A percentile compares a stretch with the other conserved stretches of the same genome.
Evolutionary conservation across 208 protist species (phyloP).

Genomic region (Trypanosoma caninum): DNA sequence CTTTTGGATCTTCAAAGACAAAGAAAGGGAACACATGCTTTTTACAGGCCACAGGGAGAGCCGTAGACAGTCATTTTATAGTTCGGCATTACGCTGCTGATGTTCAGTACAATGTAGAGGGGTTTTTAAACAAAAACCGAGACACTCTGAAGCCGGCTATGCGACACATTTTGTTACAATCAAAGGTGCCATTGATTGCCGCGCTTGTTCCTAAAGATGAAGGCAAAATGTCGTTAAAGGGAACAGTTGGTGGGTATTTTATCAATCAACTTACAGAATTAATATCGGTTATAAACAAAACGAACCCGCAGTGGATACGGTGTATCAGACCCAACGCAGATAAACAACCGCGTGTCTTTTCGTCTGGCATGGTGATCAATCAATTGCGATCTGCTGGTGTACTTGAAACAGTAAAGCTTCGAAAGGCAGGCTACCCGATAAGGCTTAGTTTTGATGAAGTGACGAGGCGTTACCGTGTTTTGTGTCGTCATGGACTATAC

Average conservation of each 20-base stretch:
- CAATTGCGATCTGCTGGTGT: conserved; percentile 47
- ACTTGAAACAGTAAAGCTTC: conserved; percentile 44
- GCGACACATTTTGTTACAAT: conserved; percentile 19
- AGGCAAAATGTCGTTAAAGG: conserved; percentile 4
- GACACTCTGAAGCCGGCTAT: conserved; percentile 31
- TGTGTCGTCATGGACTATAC: conserved; percentile 10
- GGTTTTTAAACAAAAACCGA: conserved; percentile 36
- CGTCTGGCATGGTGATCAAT: conserved; percentile 20
- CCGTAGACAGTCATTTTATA: conserved; percentile 37
- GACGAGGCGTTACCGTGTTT: conserved; percentile 23
- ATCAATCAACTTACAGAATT: conserved; percentile 33
- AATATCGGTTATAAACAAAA: conserved; percentile 29
- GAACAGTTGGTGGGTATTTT: conserved; percentile 33
- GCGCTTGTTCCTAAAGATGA: conserved; percentile 21
- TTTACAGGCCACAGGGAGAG: conserved; percentile 6
- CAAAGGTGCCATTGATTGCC: conserved; percentile 21
- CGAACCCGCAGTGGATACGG: conserved; percentile 49
- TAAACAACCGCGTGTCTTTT: conserved; percentile 28
- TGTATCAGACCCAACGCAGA: conserved; percentile 39
- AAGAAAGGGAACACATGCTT: conserved; percentile 25
- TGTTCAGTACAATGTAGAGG: conserved; percentile 42
- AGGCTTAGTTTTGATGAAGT: conserved; percentile 27
- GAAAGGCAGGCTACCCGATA: conserved; percentile 42
- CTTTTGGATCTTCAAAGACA: conserved; percentile 17
- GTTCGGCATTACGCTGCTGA: conserved; percentile 72